Percentiles rank a stretch among this genome's conserved stretches.
Evolutionary conservation across 2,329 filamentous ascomycete genomes (phyloP).

Genomic region (Aureobasidium sp.): DNA sequence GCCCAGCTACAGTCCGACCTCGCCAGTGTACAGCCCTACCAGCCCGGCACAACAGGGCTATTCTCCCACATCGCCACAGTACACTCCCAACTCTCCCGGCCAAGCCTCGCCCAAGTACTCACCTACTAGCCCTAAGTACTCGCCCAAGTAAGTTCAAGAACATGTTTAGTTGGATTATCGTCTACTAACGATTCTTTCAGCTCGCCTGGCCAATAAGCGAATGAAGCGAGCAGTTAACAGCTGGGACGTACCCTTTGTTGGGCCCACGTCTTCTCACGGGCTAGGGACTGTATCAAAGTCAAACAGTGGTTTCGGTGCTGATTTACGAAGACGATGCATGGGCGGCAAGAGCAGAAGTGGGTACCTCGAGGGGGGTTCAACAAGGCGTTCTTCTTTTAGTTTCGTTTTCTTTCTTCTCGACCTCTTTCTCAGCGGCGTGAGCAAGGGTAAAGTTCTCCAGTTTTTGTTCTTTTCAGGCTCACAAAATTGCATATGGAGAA

Average conservation of each 20-base stretch:
- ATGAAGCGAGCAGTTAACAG: not conserved
- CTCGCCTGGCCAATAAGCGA: constrained; percentile 20
- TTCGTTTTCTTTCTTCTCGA: not conserved
- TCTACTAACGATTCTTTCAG: constrained; percentile 15
- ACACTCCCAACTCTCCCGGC: constrained; percentile 20
- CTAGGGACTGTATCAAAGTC: not conserved
- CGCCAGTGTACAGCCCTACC: constrained; percentile 50
- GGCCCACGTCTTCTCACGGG: constrained; percentile 22
- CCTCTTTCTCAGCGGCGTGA: not conserved
- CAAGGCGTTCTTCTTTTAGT: constrained; percentile 11
- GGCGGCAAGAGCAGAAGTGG: constrained; percentile 4
- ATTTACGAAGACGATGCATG: not conserved
- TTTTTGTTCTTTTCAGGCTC: constrained; percentile 1
- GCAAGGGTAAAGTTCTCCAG: not conserved
- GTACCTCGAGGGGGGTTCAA: not conserved
- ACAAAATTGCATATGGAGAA: constrained; percentile 13
- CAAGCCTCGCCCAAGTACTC: constrained; percentile 41
- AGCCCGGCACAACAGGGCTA: constrained; percentile 32
- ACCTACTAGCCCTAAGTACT: constrained; percentile 45
- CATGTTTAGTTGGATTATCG: not conserved
- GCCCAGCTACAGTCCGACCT: constrained; percentile 46
- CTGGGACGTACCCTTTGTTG: constrained; percentile 27
- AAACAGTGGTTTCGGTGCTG: not conserved
- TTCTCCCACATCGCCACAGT: constrained; percentile 26
- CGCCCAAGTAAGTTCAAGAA: constrained; percentile 36